phyloP scores from a whole-genome alignment of 2,329 filamentous ascomycete species.

The Purpureocillium takamizusanense region DNA sequence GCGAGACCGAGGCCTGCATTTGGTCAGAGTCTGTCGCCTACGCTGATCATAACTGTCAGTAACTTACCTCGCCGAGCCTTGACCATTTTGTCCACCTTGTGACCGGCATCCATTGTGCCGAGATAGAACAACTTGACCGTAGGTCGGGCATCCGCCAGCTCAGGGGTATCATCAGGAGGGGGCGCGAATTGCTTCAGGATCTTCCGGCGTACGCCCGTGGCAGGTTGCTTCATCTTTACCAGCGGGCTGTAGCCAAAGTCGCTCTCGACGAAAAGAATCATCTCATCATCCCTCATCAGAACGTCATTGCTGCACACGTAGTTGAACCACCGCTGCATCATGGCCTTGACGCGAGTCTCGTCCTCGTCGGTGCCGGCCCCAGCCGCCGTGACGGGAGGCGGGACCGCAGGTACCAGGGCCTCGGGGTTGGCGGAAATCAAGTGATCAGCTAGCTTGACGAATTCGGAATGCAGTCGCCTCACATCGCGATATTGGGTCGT shows the following conservation, averaged over 20 bases:
- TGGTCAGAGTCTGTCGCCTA: constrained; percentile 8
- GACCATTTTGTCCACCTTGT: constrained; percentile 91
- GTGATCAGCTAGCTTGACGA: constrained; percentile 91
- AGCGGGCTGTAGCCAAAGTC: constrained; percentile 98
- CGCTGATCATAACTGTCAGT: neutral
- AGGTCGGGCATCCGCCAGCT: constrained; percentile 81
- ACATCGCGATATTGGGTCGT: constrained; percentile 98
- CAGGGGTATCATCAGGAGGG: constrained; percentile 92
- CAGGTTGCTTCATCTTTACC: constrained; percentile 90
- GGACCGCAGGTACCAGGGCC: constrained; percentile 86
- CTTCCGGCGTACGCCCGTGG: constrained; percentile 89
- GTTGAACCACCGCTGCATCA: constrained; percentile 92
- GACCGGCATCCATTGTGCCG: constrained; percentile 90
- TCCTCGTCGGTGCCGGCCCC: constrained; percentile 96
- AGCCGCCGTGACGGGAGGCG: constrained; percentile 87
- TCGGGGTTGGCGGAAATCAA: constrained; percentile 97
- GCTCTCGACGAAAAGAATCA: constrained; percentile 97
- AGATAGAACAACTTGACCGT: constrained; percentile 94
- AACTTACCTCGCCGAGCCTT: constrained; percentile 75
- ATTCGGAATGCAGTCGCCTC: constrained; percentile 89
- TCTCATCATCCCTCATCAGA: constrained; percentile 90
- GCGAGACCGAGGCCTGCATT: constrained; percentile 74
- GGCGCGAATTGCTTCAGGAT: constrained; percentile 97
- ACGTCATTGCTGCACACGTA: constrained; percentile 87
- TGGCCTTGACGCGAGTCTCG: constrained; percentile 76